Evolutionary conservation across 495 filamentous ascomycete species (phyloP).

Genomic region (Cladorrhinum samala): DNA sequence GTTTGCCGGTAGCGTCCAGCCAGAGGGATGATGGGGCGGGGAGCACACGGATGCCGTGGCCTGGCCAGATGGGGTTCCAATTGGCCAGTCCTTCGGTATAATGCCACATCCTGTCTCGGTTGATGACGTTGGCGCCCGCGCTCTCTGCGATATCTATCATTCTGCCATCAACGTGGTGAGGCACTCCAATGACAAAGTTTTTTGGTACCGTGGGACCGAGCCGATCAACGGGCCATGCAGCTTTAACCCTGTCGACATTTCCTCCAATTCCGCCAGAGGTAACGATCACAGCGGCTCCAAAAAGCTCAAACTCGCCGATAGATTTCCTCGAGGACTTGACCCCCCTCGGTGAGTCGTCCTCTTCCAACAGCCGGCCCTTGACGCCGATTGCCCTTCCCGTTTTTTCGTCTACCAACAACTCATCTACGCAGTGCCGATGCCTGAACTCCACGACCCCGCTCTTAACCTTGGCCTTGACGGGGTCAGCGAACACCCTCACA

Average conservation of each 20-base stretch:
- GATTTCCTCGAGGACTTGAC: constrained; percentile 36
- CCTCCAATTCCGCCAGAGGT: constrained; percentile 46
- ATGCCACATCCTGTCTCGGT: constrained; percentile 50
- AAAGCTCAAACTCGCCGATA: constrained; percentile 39
- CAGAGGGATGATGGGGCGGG: constrained; percentile 48
- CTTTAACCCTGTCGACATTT: constrained; percentile 45
- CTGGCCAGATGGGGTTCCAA: constrained; percentile 48
- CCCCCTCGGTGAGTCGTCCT: constrained; percentile 35
- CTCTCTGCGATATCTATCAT: constrained; percentile 45
- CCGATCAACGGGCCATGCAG: constrained; percentile 41
- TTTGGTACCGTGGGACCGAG: constrained; percentile 41
- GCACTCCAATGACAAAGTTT: constrained; percentile 46
- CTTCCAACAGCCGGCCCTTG: constrained; percentile 39
- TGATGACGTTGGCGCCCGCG: constrained; percentile 42
- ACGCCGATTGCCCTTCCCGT: constrained; percentile 43
- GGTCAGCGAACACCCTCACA: constrained; percentile 44
- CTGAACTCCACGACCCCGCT: constrained; percentile 43
- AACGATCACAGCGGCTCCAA: constrained; percentile 39
- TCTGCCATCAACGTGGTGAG: constrained; percentile 47
- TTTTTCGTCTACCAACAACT: constrained; percentile 39
- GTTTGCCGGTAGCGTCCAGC: constrained; percentile 47
- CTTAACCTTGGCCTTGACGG: constrained; percentile 37
- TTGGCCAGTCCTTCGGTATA: constrained; percentile 50
- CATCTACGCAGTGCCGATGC: constrained; percentile 44
- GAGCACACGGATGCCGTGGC: constrained; percentile 46